A percentile compares a stretch with the other conserved stretches of the same genome.
Evolutionary conservation across 2,329 filamentous ascomycete genomes (phyloP).

Genomic region (Cladobotryum mycophilum): DNA sequence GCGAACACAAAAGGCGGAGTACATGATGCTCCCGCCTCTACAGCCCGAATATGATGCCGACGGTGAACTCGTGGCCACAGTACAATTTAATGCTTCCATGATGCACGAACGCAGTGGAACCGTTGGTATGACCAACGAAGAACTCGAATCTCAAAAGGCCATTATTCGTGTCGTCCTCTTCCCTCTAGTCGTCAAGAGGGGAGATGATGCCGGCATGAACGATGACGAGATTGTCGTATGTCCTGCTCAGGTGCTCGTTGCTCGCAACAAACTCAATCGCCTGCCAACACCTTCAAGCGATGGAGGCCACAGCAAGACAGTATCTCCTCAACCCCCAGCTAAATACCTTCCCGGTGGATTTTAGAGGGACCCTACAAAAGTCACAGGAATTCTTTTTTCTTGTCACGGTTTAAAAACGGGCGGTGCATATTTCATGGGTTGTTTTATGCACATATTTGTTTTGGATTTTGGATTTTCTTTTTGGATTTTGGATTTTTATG

Average conservation of each 20-base stretch:
- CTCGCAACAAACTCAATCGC: slow-evolving; percentile 38
- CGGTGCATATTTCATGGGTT: neutral
- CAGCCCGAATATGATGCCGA: slow-evolving; percentile 93
- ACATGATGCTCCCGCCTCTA: slow-evolving; percentile 94
- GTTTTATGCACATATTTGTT: neutral
- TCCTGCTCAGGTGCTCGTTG: slow-evolving; percentile 87
- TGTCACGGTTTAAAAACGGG: neutral
- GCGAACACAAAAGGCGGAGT: slow-evolving; percentile 93
- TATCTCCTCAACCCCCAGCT: slow-evolving; percentile 16
- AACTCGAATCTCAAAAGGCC: slow-evolving; percentile 68
- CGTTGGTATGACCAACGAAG: slow-evolving; percentile 56
- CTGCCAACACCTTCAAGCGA: slow-evolving; percentile 45
- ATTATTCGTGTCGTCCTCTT: slow-evolving; percentile 91
- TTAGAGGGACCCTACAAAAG: slow-evolving; percentile 13
- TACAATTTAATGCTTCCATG: slow-evolving; percentile 83
- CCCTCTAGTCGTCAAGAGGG: slow-evolving; percentile 93
- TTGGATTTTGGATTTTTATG: neutral
- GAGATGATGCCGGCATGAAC: slow-evolving; percentile 77
- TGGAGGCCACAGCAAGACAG: slow-evolving; percentile 28
- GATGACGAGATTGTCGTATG: slow-evolving; percentile 95
- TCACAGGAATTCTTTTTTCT: slow-evolving; percentile 11
- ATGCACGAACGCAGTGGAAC: slow-evolving; percentile 89
- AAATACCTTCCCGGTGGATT: slow-evolving; percentile 29
- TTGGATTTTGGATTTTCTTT: slow-evolving; percentile 2
- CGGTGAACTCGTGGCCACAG: slow-evolving; percentile 80